phyloP scores from a whole-genome alignment of 352 stramenopile species.

The Phytophthora rubi region DNA sequence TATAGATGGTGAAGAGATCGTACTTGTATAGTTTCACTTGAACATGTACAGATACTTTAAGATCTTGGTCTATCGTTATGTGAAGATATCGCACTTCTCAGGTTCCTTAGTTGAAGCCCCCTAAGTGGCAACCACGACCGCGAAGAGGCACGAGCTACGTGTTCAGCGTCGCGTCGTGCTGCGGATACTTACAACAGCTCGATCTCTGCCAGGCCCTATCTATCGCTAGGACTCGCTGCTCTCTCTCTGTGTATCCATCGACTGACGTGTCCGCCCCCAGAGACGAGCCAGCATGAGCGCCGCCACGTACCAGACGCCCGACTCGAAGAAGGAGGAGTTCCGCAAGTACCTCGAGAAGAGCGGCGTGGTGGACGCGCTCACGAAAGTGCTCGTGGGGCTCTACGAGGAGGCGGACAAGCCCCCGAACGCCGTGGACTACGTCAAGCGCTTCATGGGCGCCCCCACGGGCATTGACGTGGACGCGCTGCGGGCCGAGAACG shows the following conservation, averaged over 20 bases:
- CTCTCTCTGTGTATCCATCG: conserved; percentile 19
- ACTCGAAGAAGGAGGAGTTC: conserved; percentile 99
- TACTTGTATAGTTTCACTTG: too few species aligned
- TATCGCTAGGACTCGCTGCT: not conserved
- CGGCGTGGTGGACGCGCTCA: conserved; percentile 97
- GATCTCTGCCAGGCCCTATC: not conserved
- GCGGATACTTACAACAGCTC: conserved; percentile 31
- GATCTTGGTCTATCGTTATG: too few species aligned
- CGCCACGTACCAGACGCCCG: conserved; percentile 89
- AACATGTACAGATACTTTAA: too few species aligned
- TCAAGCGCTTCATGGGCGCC: conserved; percentile 96
- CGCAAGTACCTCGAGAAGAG: conserved; percentile 98
- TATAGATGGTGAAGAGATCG: too few species aligned
- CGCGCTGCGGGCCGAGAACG: conserved; percentile 88
- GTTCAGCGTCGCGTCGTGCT: conserved; percentile 27
- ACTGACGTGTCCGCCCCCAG: conserved; percentile 26
- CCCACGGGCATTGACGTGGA: conserved; percentile 92
- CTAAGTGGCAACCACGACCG: not conserved
- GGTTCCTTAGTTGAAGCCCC: too few species aligned
- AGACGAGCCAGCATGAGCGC: conserved; percentile 50
- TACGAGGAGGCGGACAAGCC: conserved; percentile 97
- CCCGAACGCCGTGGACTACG: conserved; percentile 97
- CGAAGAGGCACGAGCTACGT: conserved; percentile 22
- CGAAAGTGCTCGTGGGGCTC: conserved; percentile 96
- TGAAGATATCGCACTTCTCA: too few species aligned